Evolutionary conservation across 2,329 filamentous ascomycete species (phyloP).

Genomic region (Fusarium solani-melongenae): DNA sequence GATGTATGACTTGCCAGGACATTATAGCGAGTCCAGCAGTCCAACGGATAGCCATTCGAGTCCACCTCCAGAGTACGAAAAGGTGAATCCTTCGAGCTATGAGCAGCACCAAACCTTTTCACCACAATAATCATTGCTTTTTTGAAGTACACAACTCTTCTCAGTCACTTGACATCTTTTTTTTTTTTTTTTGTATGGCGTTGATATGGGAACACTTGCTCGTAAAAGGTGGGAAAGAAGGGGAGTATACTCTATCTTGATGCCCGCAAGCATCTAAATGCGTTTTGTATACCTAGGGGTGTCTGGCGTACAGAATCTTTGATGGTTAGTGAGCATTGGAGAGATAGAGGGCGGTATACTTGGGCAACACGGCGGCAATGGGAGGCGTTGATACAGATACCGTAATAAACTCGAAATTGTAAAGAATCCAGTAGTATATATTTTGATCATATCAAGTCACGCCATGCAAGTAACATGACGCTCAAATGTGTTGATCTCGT

Average conservation of each 20-base stretch:
- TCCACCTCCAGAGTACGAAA: constrained; percentile 25
- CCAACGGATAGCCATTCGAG: constrained; percentile 23
- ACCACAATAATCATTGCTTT: background rate
- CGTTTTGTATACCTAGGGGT: background rate
- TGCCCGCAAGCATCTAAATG: background rate
- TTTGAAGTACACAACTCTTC: background rate
- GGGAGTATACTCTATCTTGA: background rate
- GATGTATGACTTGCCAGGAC: constrained; percentile 8
- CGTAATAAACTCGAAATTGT: background rate
- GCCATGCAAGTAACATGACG: background rate
- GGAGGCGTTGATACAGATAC: background rate
- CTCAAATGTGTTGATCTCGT: background rate
- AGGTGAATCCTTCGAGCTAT: background rate
- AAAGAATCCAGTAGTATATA: background rate
- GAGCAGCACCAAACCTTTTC: background rate
- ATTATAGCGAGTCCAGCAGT: constrained; percentile 26
- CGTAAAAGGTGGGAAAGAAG: background rate
- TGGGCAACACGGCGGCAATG: background rate
- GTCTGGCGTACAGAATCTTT: background rate
- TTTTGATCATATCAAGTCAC: background rate
- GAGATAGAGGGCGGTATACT: background rate
- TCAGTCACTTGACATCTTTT: background rate
- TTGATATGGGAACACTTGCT: background rate
- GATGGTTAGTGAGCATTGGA: background rate
- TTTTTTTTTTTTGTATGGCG: background rate